Base-by-base conservation (phyloP, 495 filamentous ascomycete genomes). In the Trichoderma parareesei region DNA sequence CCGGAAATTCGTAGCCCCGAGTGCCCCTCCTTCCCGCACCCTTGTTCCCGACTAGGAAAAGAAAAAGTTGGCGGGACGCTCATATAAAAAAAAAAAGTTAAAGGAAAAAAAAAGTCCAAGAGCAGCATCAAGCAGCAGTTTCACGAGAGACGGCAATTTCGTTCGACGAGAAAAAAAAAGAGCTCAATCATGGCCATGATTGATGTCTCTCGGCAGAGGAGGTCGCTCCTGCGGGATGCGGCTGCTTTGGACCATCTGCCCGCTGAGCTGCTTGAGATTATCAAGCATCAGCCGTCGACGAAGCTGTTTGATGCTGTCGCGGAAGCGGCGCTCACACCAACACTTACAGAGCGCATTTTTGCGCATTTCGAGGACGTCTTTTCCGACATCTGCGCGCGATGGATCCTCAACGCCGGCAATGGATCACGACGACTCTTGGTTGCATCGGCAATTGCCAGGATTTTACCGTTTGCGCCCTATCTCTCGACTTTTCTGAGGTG, bases 371-470 rank as follows among this genome's bases (percentile, higher is more conserved):
- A 90, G 74, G 76, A 77, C 60, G 73, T 91, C 60, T 88, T 93
- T 69, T 84, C 90, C 67, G 91, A 97, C 72, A 75, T 92, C 57
- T 91, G 88, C 74, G 86, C 90, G 66, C 79, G 87, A 78, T 94
- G 91, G 90, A 74, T 89, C 48, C 72, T 79, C 40, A 73, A 70
- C 16, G 67, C 72, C 16, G 65, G 72, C 16, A 71, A 67, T 53
- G 62, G 43, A 67, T 64, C 65, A 44, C 71, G 76, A 67, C 78
- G 85, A 60, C 73, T 82, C 67, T 71, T 73, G 55, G 77, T 88
- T 57, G 76, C 95, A 70, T 81, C 87, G 60, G 86, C 89, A 38
- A 90, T 96, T 73, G 88, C 89, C 62, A 82, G 88, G 71, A 85
- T 95, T 41, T 71, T 96, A 67, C 91, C 92, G 16, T 87, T 90